A percentile compares a stretch with the other conserved stretches of the same genome.
Conservation (phyloP, 192 early-diverging fungal species). For the Cladochytrium replicatum region DNA sequence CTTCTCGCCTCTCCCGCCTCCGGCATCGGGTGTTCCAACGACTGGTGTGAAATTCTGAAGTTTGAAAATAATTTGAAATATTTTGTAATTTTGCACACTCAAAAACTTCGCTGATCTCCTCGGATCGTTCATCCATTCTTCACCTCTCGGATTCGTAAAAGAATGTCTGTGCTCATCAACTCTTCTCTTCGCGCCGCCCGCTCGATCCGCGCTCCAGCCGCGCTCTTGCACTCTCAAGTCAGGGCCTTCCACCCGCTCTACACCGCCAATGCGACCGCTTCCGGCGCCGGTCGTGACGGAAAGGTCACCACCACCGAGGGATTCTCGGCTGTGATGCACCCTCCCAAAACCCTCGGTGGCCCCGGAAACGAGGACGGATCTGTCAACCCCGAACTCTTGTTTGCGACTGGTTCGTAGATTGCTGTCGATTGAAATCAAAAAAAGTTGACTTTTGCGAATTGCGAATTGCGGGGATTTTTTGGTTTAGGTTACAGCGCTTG, state of each 20-base stretch:
- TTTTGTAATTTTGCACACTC: too few relatives aligned
- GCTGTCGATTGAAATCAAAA: background rate
- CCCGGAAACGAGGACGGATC: background rate
- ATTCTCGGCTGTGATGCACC: background rate
- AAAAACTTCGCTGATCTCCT: too few relatives aligned
- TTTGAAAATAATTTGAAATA: too few relatives aligned
- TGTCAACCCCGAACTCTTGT: constrained; percentile 6
- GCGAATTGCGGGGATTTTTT: constrained; percentile 1
- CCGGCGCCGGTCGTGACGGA: constrained; percentile 9
- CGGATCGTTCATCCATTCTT: too few relatives aligned
- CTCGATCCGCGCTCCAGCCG: too few relatives aligned
- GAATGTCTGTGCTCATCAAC: too few relatives aligned
- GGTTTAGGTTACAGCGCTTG: constrained; percentile 30
- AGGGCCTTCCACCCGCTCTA: constrained; percentile 4
- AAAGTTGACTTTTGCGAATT: background rate
- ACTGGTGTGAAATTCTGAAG: too few relatives aligned
- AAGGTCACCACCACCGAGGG: constrained; percentile 1
- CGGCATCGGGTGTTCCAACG: too few relatives aligned
- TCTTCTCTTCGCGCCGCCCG: too few relatives aligned
- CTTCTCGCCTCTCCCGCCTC: too few relatives aligned
- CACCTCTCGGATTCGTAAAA: too few relatives aligned
- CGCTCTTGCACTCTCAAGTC: too few relatives aligned
- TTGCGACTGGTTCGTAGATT: background rate
- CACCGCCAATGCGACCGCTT: background rate
- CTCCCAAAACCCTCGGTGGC: constrained; percentile 9